Conservation (phyloP, 305 asterid species). For the Fraxinus xanthoxyloides region DNA sequence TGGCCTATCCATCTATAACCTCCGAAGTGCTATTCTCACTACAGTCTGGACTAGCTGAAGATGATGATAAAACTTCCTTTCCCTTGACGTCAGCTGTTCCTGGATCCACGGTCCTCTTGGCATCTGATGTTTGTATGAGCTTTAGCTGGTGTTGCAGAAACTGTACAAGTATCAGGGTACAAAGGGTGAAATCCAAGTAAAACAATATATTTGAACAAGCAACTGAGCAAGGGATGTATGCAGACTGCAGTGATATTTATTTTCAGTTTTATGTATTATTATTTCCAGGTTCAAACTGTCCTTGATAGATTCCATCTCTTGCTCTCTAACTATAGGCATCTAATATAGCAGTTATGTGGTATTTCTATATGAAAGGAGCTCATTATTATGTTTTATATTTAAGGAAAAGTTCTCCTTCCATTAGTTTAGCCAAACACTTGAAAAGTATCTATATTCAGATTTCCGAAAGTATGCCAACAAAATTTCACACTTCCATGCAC, state of each 20-base stretch:
- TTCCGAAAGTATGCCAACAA: not conserved
- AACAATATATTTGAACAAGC: not conserved
- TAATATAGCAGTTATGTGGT: not conserved
- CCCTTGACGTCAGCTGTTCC: constrained; percentile 50
- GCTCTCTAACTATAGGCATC: not conserved
- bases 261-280: not conserved
- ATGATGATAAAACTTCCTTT: constrained; percentile 43
- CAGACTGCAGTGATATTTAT: not conserved
- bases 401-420: not conserved
- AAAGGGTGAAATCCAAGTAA: not conserved
- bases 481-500: not conserved
- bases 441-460: not conserved
- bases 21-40: constrained; percentile 22
- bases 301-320: not conserved
- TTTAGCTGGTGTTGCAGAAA: constrained; percentile 59
- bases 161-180: constrained; percentile 30
- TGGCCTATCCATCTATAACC: constrained; percentile 15
- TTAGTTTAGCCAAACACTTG: not conserved
- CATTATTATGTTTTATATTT: not conserved
- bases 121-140: constrained; percentile 40
- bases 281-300: not conserved
- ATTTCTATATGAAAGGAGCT: not conserved
- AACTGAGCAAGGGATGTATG: not conserved
- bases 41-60: constrained; percentile 38
- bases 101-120: constrained; percentile 31